Evolutionary conservation across 768 basidiomycete genomes (phyloP), one percentile per base, ranked within the genome.

Genomic region (Paxillus rubicundulus): DNA sequence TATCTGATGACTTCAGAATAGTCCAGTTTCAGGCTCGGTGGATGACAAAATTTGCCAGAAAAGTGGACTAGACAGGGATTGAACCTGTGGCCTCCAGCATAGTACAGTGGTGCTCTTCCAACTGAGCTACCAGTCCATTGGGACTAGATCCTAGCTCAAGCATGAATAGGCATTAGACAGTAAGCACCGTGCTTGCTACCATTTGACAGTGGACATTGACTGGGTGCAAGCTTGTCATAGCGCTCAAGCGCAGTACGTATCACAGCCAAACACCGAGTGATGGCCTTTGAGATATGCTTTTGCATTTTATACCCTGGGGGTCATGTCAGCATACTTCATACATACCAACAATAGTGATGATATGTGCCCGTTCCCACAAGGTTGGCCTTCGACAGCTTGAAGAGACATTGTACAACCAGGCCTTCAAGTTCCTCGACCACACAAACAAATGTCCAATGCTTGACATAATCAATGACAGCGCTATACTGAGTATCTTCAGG

Each of bases 371-470:
- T 24, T 24, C 21, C 21, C 21, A 24, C 21, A 24, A 24, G 55
- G 56, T 74, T 74, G 20, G 73, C 49, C 53, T 70, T 70, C 20
- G 70, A 69, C 4, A 76, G 61, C 54, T 76, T 71, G 55, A 76
- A 73, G 1, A 76, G 53, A 1, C 63, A 59, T 52, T 69, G 68
- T 0, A 73, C 53, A 4, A 70, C 68, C 9, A 76, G 67, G 21
- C 54, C 40, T 46, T 74, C 67, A 0, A 77, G 54, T 16, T 62
- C 55, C 14, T 72, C 61, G 0, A 77, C 59, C 1, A 70, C 69
- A 9, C 38, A 49, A 12, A 58, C 63, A 44, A 72, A 75, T 13
- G 54, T 48, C 9, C 6, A 6, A 9, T 46, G 45, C 10, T 45
- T 8, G 17, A 9, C 20, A 20, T 52, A 52, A 16, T 60, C 36